Conservation (phyloP, 805 yeast species). For the Dipodascus geniculatus region DNA sequence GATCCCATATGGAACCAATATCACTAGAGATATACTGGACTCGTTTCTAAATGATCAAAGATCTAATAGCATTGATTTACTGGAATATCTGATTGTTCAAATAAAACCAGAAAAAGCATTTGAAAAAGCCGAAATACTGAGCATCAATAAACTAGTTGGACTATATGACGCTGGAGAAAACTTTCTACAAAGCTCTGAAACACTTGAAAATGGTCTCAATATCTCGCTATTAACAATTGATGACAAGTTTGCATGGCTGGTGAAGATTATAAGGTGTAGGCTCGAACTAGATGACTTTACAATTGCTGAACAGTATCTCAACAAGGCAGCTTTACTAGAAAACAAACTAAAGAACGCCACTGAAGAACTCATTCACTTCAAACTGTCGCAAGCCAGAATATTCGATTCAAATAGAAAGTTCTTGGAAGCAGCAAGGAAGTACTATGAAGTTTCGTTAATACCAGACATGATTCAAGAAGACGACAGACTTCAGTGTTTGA, state of each 20-base stretch:
- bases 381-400: conserved; percentile 23
- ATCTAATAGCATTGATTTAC: not conserved
- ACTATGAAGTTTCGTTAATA: conserved; percentile 19
- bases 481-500: conserved; percentile 17
- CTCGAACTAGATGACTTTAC: conserved; percentile 20
- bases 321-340: conserved; percentile 17
- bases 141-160: conserved; percentile 1
- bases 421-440: conserved; percentile 22
- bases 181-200: conserved; percentile 15
- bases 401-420: conserved; percentile 20
- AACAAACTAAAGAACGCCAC: conserved; percentile 10
- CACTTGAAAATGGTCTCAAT: conserved; percentile 17
- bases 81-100: not conserved
- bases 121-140: not conserved
- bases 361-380: conserved; percentile 16
- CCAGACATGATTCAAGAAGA: conserved; percentile 14
- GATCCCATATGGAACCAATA: not conserved
- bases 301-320: conserved; percentile 17
- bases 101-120: not conserved
- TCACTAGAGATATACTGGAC: not conserved
- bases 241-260: conserved; percentile 14
- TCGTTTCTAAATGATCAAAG: not conserved
- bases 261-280: conserved; percentile 19
- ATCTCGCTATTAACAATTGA: conserved; percentile 13
- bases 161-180: conserved; percentile 13